A percentile compares a stretch with the other conserved stretches of the same genome.
phyloP scores from a whole-genome alignment of 208 protist genomes.

The Trypanosoma cruzi region DNA sequence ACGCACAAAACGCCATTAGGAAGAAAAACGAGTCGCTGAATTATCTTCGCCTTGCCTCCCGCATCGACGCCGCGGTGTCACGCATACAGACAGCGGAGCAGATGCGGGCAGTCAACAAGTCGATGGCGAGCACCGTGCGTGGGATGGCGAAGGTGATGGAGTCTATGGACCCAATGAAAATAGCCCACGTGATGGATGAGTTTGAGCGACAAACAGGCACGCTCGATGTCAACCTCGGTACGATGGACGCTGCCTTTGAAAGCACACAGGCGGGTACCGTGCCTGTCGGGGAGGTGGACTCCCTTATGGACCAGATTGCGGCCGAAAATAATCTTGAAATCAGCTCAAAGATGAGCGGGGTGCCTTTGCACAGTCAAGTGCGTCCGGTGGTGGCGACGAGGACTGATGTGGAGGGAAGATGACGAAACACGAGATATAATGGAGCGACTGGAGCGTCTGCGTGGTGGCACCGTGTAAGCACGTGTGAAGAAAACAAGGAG shows the following conservation, averaged over 20 bases:
- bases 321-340: slow-evolving; percentile 95
- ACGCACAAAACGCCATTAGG: slow-evolving; percentile 98
- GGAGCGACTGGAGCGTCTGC: slow-evolving; percentile 63
- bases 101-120: slow-evolving; percentile 90
- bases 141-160: slow-evolving; percentile 95
- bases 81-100: slow-evolving; percentile 95
- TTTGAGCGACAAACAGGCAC: slow-evolving; percentile 97
- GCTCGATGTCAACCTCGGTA: slow-evolving; percentile 93
- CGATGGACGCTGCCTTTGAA: slow-evolving; percentile 94
- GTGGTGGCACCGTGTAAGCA: slow-evolving; percentile 36
- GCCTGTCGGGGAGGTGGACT: slow-evolving; percentile 90
- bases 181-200: slow-evolving; percentile 95
- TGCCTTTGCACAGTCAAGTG: slow-evolving; percentile 26
- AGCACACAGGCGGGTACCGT: slow-evolving; percentile 86
- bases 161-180: slow-evolving; percentile 93
- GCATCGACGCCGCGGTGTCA: slow-evolving; percentile 96
- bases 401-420: slow-evolving; percentile 34
- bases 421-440: slow-evolving; percentile 47
- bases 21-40: slow-evolving; percentile 96
- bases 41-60: slow-evolving; percentile 94
- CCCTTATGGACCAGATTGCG: slow-evolving; percentile 94
- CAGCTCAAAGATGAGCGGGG: slow-evolving; percentile 51
- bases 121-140: slow-evolving; percentile 95
- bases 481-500: slow-evolving; percentile 9
- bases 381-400: slow-evolving; percentile 13